Base-by-base conservation (phyloP, 2,329 filamentous ascomycete species). In the Aphanocladium album region DNA sequence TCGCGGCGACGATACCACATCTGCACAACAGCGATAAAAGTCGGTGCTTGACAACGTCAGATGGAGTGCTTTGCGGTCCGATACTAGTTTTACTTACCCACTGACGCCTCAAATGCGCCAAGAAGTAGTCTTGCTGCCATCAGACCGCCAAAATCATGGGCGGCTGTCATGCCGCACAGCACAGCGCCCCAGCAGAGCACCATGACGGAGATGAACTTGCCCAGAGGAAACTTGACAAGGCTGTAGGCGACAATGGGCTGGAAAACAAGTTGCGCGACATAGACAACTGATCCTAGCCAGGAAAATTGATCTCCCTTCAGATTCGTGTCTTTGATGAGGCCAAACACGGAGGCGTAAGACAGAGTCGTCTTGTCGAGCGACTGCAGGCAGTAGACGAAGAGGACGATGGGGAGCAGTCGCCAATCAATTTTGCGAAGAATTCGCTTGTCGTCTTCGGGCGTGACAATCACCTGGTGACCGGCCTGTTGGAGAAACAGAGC, bases 271-370 rank as follows among this genome's bases (percentile, higher is more conserved):
- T 73, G 71, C 0, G 70, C 67, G 3, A 71, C 59, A 49, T 72
- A 77, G 16, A 77, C 67, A 30, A 76, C 69, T 0, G 73, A 74
- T 9, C 73, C 73, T 0, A 91, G 77, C 89, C 89, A 91, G 27
- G 80, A 83, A 70, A 86, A 91, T 74, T 90, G 70, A 19, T 71
- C 64, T 35, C 73, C 76, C 0, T 71, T 66, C 4, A 87, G 71
- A n/a, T 76, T 64, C 0, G 80, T 77, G 65, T 87, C 83, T 12
- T 78, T 69, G 0, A 77, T 76, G 39, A 88, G 77, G 16, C 82
- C 83, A 78, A 88, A 88, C 65, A 88, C 85, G n/a, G 82, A 82
- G 0, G 83, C 83, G 78, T 79, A 89, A 1, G 80, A 83, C 64
- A 89, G 75, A 0, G 69, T 70, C 0, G 66, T 70, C 60, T 72